Evolutionary conservation across 768 basidiomycete genomes (phyloP).

Genomic region (Pisolithus tinctorius): DNA sequence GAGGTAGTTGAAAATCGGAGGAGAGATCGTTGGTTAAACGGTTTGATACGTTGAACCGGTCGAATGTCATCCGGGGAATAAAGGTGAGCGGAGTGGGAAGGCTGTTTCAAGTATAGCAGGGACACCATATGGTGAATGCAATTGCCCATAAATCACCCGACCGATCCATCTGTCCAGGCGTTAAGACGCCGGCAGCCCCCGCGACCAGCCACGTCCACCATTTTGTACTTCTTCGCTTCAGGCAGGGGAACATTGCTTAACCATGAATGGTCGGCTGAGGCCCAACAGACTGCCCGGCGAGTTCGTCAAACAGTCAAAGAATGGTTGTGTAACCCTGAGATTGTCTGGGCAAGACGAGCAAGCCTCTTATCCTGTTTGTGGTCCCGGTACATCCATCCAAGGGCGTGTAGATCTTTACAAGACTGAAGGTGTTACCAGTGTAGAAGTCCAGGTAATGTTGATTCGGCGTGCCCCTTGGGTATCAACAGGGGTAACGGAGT

Average conservation of each 20-base stretch:
- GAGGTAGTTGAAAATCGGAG: too few relatives aligned
- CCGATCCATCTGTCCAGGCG: slow-evolving; percentile 2
- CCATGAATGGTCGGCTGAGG: slow-evolving; percentile 34
- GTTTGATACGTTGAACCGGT: background rate
- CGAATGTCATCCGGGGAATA: slow-evolving; percentile 4
- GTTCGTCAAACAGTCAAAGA: slow-evolving; percentile 56
- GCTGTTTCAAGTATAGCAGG: slow-evolving; percentile 26
- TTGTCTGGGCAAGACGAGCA: slow-evolving; percentile 48
- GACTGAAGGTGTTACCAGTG: slow-evolving; percentile 47
- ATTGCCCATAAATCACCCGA: slow-evolving; percentile 14
- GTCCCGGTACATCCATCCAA: slow-evolving; percentile 41
- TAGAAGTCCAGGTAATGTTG: slow-evolving; percentile 54
- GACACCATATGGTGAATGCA: slow-evolving; percentile 21
- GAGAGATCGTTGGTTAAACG: too few relatives aligned
- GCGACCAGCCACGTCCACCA: slow-evolving; percentile 32
- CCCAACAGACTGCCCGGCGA: slow-evolving; percentile 35
- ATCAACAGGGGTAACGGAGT: background rate
- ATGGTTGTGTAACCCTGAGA: slow-evolving; percentile 44
- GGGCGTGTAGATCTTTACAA: slow-evolving; percentile 52
- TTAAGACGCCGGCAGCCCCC: slow-evolving; percentile 19
- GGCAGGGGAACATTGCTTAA: slow-evolving; percentile 46
- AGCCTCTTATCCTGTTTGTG: slow-evolving; percentile 51
- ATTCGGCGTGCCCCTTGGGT: background rate
- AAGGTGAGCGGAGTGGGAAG: slow-evolving; percentile 27
- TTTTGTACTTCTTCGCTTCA: slow-evolving; percentile 52